Percentiles rank a stretch among this genome's conserved stretches.
phyloP scores from a whole-genome alignment of 2,329 filamentous ascomycete genomes.

The Endocalyx cinctus region DNA sequence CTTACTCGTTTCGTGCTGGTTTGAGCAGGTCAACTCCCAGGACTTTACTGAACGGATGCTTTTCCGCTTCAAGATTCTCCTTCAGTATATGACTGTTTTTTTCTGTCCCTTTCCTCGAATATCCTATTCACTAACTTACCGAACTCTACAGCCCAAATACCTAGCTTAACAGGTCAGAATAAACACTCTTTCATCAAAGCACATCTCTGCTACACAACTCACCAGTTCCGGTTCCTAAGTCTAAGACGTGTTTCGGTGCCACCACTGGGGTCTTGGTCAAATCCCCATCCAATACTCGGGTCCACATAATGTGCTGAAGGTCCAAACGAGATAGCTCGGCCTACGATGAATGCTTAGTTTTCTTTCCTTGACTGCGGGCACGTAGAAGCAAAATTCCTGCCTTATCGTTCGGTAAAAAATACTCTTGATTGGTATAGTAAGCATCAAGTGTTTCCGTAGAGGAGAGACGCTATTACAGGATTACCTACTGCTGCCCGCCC shows the following conservation, averaged over 20 bases:
- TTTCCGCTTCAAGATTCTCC: constrained; percentile 5
- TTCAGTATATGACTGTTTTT: too few relatives aligned
- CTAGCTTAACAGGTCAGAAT: too few relatives aligned
- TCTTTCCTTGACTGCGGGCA: too few relatives aligned
- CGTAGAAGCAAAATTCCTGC: not conserved
- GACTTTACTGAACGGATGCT: constrained; percentile 3
- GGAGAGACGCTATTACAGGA: too few relatives aligned
- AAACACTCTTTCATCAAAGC: too few relatives aligned
- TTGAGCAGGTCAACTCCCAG: constrained; percentile 9
- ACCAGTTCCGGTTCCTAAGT: constrained; percentile 9
- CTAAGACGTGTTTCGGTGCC: constrained; percentile 7
- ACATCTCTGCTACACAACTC: too few relatives aligned
- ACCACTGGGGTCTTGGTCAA: constrained; percentile 7
- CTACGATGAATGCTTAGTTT: constrained; percentile 1
- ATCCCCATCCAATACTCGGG: constrained; percentile 4
- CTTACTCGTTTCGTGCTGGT: constrained; percentile 4
- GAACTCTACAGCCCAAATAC: constrained; percentile 8
- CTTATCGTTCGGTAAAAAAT: constrained; percentile 8
- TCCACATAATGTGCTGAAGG: constrained; percentile 8
- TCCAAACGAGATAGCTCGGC: constrained; percentile 7
- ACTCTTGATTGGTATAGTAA: too few relatives aligned
- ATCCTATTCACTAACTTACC: too few relatives aligned
- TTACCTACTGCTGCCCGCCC: constrained; percentile 3
- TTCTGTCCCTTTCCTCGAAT: too few relatives aligned
- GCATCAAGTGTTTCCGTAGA: too few relatives aligned